Evolutionary conservation across 2,329 filamentous ascomycete species (phyloP), one percentile per base, ranked within the genome.

Genomic region (Stromatinia cepivora): DNA sequence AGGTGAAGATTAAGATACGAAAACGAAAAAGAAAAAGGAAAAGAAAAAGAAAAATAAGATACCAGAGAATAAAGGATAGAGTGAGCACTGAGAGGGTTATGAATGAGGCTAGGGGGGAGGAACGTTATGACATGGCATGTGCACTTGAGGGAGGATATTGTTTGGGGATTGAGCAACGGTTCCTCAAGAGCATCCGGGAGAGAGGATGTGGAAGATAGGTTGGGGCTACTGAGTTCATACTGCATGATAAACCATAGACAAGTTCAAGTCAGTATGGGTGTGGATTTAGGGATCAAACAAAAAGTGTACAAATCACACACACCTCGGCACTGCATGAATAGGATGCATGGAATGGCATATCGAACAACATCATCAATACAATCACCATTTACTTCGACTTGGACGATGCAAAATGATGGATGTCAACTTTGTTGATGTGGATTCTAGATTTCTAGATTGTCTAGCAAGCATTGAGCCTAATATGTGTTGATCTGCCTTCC

Each of bases 301-400:
- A n/a, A 50, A 25, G 20, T 39, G 46, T 63, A 39, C 20, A 39
- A 57, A 61, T 28, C 11, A 25, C n/a, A 25, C 9, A 42, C n/a
- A 42, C 39, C 39, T 28, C 20, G 39, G 36, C 39, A 31, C 39
- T 66, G 46, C 54, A 68, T 13, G 57, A 68, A n/a, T 36, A 68
- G 56, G 31, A 63, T 65, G 61, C 50, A 69, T 59, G 54, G 53
- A 25, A 67, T 50, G 42, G 25, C 45, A 45, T 28, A 48, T 58
- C 34, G 65, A 28, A 36, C 17, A 52, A 25, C 28, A 20, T 42
- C 28, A 59, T 59, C 22, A 25, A 59, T 67, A 25, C 39, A 58
- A 61, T 52, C 59, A 63, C 46, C 59, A 52, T 39, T 63, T 39
- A 36, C 10, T 63, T 63, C 22, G 2, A 39, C 22, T 9, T 7